Evolutionary conservation across 129 eudicot genomes (phyloP).

Genomic region (Apium graveolens): DNA sequence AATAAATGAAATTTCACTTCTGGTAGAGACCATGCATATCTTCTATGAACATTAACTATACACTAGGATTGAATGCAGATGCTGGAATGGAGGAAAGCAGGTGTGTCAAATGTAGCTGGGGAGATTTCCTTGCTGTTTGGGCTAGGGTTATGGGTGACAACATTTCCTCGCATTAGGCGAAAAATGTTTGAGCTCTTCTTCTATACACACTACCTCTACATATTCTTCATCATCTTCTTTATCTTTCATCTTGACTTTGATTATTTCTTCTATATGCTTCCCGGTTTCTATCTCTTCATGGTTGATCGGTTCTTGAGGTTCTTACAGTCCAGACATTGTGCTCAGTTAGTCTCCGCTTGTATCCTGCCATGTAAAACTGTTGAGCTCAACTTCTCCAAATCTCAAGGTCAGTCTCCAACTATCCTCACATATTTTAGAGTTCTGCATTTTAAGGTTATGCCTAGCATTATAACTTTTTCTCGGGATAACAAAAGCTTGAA

Average conservation of each 20-base stretch:
- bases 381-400: neutral
- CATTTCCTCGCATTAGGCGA: slow-evolving; percentile 5
- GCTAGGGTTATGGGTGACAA: slow-evolving; percentile 3
- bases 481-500: slow-evolving; percentile 1
- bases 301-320: neutral
- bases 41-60: neutral
- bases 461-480: neutral
- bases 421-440: neutral
- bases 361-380: neutral
- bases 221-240: neutral
- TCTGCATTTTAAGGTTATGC: neutral
- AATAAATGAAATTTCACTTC: neutral
- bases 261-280: neutral
- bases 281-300: neutral
- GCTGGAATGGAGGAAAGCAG: neutral
- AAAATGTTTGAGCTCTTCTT: slow-evolving; percentile 8
- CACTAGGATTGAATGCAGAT: neutral
- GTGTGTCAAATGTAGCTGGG: neutral
- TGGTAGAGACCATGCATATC: neutral
- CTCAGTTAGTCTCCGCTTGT: neutral
- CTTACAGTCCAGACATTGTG: neutral
- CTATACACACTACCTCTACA: slow-evolving; percentile 1
- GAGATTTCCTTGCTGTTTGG: slow-evolving; percentile 3
- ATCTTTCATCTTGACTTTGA: neutral
- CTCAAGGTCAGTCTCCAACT: neutral